Evolutionary conservation across 129 eudicot species (phyloP).

Genomic region (Escallonia herrerae): DNA sequence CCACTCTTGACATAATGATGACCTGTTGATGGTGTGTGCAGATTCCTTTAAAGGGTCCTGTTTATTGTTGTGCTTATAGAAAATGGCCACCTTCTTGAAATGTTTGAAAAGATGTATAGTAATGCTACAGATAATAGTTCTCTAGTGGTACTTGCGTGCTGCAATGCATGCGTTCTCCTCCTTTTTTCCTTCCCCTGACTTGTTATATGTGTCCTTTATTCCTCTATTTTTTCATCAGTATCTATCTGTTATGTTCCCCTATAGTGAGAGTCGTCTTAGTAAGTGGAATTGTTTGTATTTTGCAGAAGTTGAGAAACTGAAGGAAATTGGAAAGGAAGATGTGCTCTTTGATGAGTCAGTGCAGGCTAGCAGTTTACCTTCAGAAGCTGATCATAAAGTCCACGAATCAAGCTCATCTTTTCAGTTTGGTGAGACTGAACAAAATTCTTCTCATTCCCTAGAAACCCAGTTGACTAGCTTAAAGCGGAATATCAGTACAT

Average conservation of each 20-base stretch:
- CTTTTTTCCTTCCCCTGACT: not conserved
- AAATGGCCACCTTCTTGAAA: no score
- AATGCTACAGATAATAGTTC: no score
- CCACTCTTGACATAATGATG: no score
- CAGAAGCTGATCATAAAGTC: conserved; percentile 14
- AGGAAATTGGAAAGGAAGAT: conserved; percentile 46
- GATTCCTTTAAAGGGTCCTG: no score
- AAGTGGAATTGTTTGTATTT: conserved; percentile 9
- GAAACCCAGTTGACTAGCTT: conserved; percentile 21
- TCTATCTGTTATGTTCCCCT: no score
- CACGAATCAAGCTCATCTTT: conserved; percentile 14
- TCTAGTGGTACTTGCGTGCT: not conserved
- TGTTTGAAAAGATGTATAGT: no score
- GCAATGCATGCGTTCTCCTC: not conserved
- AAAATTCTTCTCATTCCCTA: no score
- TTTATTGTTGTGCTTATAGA: no score
- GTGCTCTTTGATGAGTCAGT: conserved; percentile 22
- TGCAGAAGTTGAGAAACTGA: conserved; percentile 67
- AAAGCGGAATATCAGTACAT: conserved; percentile 4
- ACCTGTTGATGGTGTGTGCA: no score
- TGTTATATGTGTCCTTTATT: not conserved
- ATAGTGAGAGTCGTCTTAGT: not conserved
- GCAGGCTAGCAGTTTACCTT: conserved; percentile 2
- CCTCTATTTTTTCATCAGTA: not conserved
- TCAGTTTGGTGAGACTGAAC: conserved; percentile 16